Evolutionary conservation across 106 monocot genomes (phyloP).

Genomic region (Dendrobium nobile): DNA sequence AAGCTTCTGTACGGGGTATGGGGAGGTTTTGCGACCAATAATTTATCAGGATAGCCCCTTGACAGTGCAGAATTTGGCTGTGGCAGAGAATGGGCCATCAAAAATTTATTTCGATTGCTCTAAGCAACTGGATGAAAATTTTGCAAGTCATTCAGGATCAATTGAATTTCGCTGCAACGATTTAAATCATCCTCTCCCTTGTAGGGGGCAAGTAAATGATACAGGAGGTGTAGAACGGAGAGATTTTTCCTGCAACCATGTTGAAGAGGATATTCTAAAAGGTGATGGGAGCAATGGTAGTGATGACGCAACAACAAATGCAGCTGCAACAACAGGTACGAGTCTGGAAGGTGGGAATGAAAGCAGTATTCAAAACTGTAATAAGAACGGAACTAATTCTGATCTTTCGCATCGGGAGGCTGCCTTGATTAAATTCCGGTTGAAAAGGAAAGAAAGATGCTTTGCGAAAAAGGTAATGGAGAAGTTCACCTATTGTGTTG

Average conservation of each 20-base stretch:
- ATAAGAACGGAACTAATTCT: slow-evolving; percentile 14
- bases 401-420: slow-evolving; percentile 62
- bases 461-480: slow-evolving; percentile 84
- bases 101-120: neutral
- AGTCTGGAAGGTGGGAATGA: slow-evolving; percentile 40
- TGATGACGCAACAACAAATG: slow-evolving; percentile 20
- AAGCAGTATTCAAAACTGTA: slow-evolving; percentile 30
- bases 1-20: slow-evolving; percentile 35
- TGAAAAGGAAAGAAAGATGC: slow-evolving; percentile 89
- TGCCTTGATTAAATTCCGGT: slow-evolving; percentile 75
- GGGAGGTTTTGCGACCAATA: neutral
- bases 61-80: too few relatives aligned
- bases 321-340: slow-evolving; percentile 11
- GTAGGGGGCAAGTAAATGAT: slow-evolving; percentile 11
- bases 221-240: slow-evolving; percentile 13
- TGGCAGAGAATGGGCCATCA: too few relatives aligned
- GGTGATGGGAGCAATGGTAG: slow-evolving; percentile 29
- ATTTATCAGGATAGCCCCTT: too few relatives aligned
- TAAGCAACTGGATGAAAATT: slow-evolving; percentile 10
- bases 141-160: neutral
- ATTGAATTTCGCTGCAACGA: slow-evolving; percentile 12
- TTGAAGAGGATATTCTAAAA: slow-evolving; percentile 31
- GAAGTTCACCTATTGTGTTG: neutral
- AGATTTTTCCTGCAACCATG: slow-evolving; percentile 7
- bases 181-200: slow-evolving; percentile 15